Conservation (phyloP, 1,139 yeast genomes). For the Eremothecium coryli region DNA sequence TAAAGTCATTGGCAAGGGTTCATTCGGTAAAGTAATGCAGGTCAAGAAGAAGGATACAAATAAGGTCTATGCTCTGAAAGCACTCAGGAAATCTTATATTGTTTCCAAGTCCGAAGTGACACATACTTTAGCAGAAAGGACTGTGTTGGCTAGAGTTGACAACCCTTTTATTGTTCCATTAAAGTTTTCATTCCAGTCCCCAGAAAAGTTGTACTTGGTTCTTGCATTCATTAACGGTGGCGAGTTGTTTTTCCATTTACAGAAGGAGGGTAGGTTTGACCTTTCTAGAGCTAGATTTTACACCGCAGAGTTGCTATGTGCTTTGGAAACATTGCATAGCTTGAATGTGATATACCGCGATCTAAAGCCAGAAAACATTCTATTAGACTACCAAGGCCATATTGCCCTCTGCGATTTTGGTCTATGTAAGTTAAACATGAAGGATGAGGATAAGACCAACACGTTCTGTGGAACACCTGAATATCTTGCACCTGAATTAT, state of each 20-base stretch:
- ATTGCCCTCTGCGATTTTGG: constrained; percentile 97
- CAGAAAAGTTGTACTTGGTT: constrained; percentile 83
- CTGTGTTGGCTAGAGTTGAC: constrained; percentile 84
- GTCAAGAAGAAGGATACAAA: constrained; percentile 91
- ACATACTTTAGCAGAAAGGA: constrained; percentile 92
- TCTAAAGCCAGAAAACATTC: constrained; percentile 88
- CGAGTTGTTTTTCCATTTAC: constrained; percentile 89
- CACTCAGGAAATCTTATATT: constrained; percentile 86
- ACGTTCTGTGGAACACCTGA: constrained; percentile 98
- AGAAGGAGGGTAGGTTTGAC: constrained; percentile 81
- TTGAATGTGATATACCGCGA: constrained; percentile 91
- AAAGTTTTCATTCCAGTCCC: constrained; percentile 92
- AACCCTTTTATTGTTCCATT: constrained; percentile 98
- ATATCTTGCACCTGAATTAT: constrained; percentile 88
- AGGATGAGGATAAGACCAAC: constrained; percentile 75
- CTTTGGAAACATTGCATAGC: constrained; percentile 83
- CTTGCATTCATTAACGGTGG: constrained; percentile 95
- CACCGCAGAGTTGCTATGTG: constrained; percentile 86
- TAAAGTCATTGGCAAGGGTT: constrained; percentile 94
- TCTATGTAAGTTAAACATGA: constrained; percentile 89
- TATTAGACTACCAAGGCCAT: constrained; percentile 92
- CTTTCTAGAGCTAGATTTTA: constrained; percentile 85
- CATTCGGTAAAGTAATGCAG: constrained; percentile 98
- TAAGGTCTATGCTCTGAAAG: constrained; percentile 87
- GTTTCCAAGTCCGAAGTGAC: constrained; percentile 91